phyloP scores from a whole-genome alignment of 192 early-diverging fungal species.

The Lobosporangium transversale region DNA sequence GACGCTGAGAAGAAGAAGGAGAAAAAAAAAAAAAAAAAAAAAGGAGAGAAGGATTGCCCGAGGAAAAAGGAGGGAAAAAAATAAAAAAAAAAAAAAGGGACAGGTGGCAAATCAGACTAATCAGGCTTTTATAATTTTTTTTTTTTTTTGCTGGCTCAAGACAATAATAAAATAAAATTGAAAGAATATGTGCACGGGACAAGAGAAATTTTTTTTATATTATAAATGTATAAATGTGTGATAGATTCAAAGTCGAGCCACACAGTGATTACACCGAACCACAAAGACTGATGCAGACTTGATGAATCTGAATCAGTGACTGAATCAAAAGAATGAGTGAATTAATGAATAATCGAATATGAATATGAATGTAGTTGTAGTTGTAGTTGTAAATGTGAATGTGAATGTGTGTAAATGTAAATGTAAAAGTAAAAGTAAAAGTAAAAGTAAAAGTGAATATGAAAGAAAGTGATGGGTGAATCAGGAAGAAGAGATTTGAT shows the following conservation, averaged over 20 bases:
- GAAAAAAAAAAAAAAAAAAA: constrained; percentile 5
- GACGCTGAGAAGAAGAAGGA: not conserved
- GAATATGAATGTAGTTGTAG: not conserved
- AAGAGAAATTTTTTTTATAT: not conserved
- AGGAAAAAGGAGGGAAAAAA: not conserved
- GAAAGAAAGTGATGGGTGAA: not conserved
- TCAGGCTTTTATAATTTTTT: not conserved
- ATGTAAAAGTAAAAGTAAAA: not conserved
- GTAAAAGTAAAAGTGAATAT: not conserved
- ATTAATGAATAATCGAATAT: not conserved
- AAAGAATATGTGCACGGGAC: too few relatives aligned
- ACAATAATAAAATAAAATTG: too few relatives aligned
- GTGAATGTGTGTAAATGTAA: not conserved
- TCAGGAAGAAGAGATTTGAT: not conserved
- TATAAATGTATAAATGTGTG: not conserved
- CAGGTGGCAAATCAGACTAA: not conserved
- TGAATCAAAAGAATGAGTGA: not conserved
- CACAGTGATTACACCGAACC: not conserved
- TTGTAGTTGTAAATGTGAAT: not conserved
- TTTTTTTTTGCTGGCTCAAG: not conserved
- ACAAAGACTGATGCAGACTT: too few relatives aligned
- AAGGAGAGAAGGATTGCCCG: too few relatives aligned
- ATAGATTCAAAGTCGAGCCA: not conserved
- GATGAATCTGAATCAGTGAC: too few relatives aligned
- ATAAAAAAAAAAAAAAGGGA: not conserved